Base-by-base conservation (phyloP, 306 rosid genomes). In the Vigna radiata region DNA sequence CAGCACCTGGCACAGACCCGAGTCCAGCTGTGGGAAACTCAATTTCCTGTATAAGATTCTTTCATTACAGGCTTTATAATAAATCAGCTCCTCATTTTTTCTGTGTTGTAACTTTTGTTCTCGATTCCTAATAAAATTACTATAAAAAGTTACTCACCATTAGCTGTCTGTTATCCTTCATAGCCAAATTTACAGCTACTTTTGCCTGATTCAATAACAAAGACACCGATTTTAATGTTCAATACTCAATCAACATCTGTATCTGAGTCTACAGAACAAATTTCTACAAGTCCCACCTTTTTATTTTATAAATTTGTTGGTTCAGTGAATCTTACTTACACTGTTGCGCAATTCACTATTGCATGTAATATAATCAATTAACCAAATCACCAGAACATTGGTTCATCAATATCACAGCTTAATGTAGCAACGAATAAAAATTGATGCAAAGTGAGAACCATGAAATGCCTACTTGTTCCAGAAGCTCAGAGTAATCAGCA, bases 11-110 rank as follows among this genome's bases (percentile, higher is more conserved):
- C 59, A 92, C 98, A 4, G 98, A 92, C 44, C 76, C 86, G 46
- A 95, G 98, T 79, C 97, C 97, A 61, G 97, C 86, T 25, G 98
- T 92, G 19, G 98, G 98, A 84, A 95, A 92, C 83, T 95, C 98
- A 82, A 92, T 94, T 87, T 95, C 98, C 98, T 95, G 91, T 68
- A 81, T 36, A 52, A 80, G 60, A 85, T 79, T 47, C 47, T 69
- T 71, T 61, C 17, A 80, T 88, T 75, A 86, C 79, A 75, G 80
- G 53, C 50, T 72, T 75, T 64, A 84, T 73, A 60, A 13, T 53
- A 76, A 15, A 46, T 29, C 59, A 49, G 16, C 27, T 56, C 55
- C 55, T 62, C 76, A 66, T 60, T 48, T 47, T 60, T 9, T 41
- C 67, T 63, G 75, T 69, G 54, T 41, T 46, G 21, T 29, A 65